These are phyloP conservation scores for Globisporangium emineosum DNA, from an alignment of 352 stramenopile species.

Conservation along the genomic window DNA sequence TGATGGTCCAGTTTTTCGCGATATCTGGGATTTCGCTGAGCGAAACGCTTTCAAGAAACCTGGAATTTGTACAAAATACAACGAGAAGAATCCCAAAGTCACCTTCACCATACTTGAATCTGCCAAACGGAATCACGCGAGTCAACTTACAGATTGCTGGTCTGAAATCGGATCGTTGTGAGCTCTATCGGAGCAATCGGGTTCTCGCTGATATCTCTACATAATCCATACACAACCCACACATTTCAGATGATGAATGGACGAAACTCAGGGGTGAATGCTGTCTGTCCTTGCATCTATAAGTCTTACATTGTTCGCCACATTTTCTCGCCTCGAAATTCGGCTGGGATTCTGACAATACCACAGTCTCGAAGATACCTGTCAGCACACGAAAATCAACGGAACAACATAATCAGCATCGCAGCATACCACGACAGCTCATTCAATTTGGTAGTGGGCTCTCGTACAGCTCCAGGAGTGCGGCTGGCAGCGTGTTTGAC, in stretches of 20 bases:
- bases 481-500: conserved; percentile 17
- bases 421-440: background rate
- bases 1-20: conserved; percentile 15
- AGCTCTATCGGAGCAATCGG: conserved; percentile 14
- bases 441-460: background rate
- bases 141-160: conserved; percentile 10
- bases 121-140: too few species aligned
- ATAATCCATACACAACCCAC: background rate
- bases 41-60: conserved; percentile 14
- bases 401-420: background rate
- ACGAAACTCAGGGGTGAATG: background rate
- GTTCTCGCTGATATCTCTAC: conserved; percentile 19
- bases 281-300: too few species aligned
- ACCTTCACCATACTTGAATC: too few species aligned
- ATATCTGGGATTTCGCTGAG: conserved; percentile 11
- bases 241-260: background rate
- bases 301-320: conserved; percentile 16
- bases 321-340: conserved; percentile 19
- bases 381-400: background rate
- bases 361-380: conserved; percentile 16
- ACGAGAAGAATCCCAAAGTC: background rate
- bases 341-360: conserved; percentile 10
- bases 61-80: background rate
- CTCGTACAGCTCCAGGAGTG: conserved; percentile 16
- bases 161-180: conserved; percentile 15